These are phyloP conservation scores for Tilletia caries DNA, from an alignment of 1,284 basidiomycete species.

Conservation along the genomic window DNA sequence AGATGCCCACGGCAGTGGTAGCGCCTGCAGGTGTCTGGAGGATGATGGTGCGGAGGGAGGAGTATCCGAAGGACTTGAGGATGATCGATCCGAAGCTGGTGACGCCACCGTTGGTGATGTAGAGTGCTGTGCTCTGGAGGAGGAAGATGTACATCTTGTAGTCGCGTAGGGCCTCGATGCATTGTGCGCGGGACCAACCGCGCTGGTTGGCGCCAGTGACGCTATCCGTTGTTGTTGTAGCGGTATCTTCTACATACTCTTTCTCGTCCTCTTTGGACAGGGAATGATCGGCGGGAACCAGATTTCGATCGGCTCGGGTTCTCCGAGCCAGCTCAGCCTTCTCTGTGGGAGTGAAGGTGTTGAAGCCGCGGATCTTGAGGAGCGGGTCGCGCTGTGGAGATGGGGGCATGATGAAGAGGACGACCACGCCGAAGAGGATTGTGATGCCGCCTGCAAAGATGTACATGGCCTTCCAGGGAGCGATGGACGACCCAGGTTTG, in stretches of 20 bases:
- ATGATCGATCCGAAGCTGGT: conserved; percentile 59
- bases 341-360: conserved; percentile 30
- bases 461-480: conserved; percentile 60
- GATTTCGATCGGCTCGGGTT: background rate
- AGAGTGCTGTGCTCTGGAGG: conserved; percentile 55
- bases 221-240: background rate
- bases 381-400: conserved; percentile 51
- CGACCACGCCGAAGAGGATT: conserved; percentile 56
- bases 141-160: conserved; percentile 58
- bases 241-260: background rate
- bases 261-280: background rate
- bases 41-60: conserved; percentile 56
- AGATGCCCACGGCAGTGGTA: conserved; percentile 57
- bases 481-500: conserved; percentile 38
- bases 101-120: conserved; percentile 55
- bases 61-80: conserved; percentile 57
- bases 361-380: conserved; percentile 33
- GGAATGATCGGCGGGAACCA: background rate
- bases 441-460: conserved; percentile 59
- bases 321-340: conserved; percentile 16
- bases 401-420: conserved; percentile 57
- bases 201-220: background rate
- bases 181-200: conserved; percentile 39
- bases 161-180: conserved; percentile 56
- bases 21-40: conserved; percentile 55